phyloP scores from a whole-genome alignment of 805 yeast genomes.

The Saccharomycopsis sp. region DNA sequence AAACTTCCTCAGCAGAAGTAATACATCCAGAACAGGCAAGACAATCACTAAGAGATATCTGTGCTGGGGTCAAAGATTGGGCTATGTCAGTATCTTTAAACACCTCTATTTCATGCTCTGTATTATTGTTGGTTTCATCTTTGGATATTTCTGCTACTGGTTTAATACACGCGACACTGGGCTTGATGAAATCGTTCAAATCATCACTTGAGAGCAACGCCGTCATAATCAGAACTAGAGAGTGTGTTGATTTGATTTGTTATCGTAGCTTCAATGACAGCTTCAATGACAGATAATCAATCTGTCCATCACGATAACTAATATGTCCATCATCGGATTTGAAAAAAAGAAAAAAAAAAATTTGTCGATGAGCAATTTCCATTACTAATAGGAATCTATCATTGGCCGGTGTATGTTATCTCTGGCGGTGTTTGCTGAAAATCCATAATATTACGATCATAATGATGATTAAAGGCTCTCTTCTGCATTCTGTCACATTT shows the following conservation, averaged over 20 bases:
- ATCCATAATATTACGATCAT: too few relatives aligned
- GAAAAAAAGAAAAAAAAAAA: neutral
- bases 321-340: too few relatives aligned
- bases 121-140: conserved; percentile 57
- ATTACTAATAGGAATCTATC: neutral
- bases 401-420: neutral
- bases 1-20: conserved; percentile 93
- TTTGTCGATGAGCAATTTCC: neutral
- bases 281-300: too few relatives aligned
- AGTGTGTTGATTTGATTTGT: neutral
- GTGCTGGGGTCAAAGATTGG: conserved; percentile 63
- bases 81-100: conserved; percentile 45
- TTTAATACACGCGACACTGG: conserved; percentile 89
- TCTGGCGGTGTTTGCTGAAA: too few relatives aligned
- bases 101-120: conserved; percentile 53
- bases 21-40: conserved; percentile 96
- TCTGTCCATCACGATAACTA: too few relatives aligned
- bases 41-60: conserved; percentile 86
- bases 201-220: conserved; percentile 85
- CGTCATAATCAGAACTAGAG: conserved; percentile 52
- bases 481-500: too few relatives aligned
- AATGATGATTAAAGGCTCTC: too few relatives aligned
- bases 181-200: conserved; percentile 87
- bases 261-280: neutral
- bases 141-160: conserved; percentile 32